Percentiles rank a stretch among this genome's conserved stretches.
Evolutionary conservation across 176 grass and related monocot genomes (phyloP).

Genomic region (maize (Zea mays)): DNA sequence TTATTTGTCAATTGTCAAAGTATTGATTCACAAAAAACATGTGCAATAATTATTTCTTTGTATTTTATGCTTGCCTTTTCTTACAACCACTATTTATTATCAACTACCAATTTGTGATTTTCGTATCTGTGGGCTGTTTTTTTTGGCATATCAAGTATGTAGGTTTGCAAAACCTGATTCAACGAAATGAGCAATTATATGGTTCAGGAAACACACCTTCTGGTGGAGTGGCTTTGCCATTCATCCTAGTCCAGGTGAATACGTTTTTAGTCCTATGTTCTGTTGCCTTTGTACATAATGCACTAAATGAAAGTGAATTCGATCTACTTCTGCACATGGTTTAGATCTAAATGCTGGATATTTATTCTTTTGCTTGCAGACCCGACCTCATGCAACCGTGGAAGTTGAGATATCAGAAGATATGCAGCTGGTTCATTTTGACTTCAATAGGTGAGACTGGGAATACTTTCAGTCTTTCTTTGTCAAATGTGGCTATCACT

Average conservation of each 20-base stretch:
- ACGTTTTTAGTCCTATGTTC: neutral
- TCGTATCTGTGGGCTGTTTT: constrained; percentile 24
- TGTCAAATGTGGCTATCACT: neutral
- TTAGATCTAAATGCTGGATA: neutral
- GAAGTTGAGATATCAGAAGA: constrained; percentile 99
- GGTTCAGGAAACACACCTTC: constrained; percentile 78
- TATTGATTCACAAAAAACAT: constrained; percentile 9
- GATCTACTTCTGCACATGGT: neutral
- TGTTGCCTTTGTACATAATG: constrained; percentile 15
- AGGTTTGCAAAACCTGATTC: constrained; percentile 83
- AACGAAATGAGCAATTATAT: constrained; percentile 78
- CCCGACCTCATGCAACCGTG: constrained; percentile 93
- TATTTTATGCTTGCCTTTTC: neutral
- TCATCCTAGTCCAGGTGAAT: constrained; percentile 95
- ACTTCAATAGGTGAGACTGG: constrained; percentile 58
- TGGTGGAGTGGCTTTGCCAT: constrained; percentile 89
- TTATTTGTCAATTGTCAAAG: neutral
- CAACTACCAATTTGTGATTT: constrained; percentile 3
- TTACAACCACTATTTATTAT: constrained; percentile 17
- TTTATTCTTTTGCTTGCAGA: constrained; percentile 48
- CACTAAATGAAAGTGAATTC: neutral
- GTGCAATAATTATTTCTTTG: neutral
- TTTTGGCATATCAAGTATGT: constrained; percentile 55
- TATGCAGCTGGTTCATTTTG: constrained; percentile 96
- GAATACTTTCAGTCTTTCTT: neutral